Percentiles rank a stretch among this genome's conserved stretches.
phyloP scores from a whole-genome alignment of 78 protist genomes.

The Dictyostelium brefeldianum region DNA sequence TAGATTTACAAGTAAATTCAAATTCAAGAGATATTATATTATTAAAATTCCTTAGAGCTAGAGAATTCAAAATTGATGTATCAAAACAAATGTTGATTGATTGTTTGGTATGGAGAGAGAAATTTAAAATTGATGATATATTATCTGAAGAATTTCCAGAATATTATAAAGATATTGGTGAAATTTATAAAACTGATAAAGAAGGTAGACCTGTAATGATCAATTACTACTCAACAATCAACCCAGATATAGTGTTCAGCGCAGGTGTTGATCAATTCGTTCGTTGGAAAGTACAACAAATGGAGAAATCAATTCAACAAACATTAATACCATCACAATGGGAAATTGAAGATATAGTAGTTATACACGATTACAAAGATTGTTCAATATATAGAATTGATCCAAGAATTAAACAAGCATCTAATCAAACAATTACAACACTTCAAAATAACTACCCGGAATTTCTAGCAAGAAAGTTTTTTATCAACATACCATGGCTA shows the following conservation, averaged over 20 bases:
- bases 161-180: constrained; percentile 40
- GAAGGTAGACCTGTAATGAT: constrained; percentile 59
- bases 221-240: constrained; percentile 43
- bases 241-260: constrained; percentile 33
- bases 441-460: constrained; percentile 71
- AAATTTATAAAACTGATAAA: constrained; percentile 27
- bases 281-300: constrained; percentile 55
- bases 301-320: constrained; percentile 27
- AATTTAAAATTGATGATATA: constrained; percentile 25
- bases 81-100: constrained; percentile 21
- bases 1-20: constrained; percentile 24
- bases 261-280: constrained; percentile 32
- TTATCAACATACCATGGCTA: constrained; percentile 51
- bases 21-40: constrained; percentile 37
- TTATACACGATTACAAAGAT: constrained; percentile 66
- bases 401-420: constrained; percentile 29
- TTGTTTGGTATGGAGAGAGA: constrained; percentile 33
- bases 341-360: constrained; percentile 23
- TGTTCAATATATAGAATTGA: constrained; percentile 52
- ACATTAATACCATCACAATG: background rate
- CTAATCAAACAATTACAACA: background rate
- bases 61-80: constrained; percentile 49
- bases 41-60: constrained; percentile 58
- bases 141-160: constrained; percentile 54
- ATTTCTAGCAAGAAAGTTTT: constrained; percentile 35